Evolutionary conservation across 2,329 filamentous ascomycete species (phyloP).

Genomic region (Phialophora expanda): DNA sequence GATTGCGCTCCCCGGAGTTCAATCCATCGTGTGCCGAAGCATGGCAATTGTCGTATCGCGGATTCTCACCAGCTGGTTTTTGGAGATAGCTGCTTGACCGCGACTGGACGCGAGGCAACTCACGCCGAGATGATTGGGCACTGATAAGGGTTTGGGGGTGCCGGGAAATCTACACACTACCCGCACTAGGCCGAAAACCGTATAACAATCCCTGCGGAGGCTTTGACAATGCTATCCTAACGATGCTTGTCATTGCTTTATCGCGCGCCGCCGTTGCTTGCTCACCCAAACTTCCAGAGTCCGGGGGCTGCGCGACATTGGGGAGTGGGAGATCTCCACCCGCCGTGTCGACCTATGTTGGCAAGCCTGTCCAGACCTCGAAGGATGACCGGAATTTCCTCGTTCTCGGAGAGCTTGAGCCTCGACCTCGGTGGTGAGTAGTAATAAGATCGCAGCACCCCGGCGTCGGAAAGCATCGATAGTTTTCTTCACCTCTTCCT

Average conservation of each 20-base stretch:
- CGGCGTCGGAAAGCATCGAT: neutral
- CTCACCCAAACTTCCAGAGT: conserved; percentile 15
- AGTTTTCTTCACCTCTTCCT: neutral
- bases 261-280: conserved; percentile 8
- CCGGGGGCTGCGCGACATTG: conserved; percentile 5
- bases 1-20: neutral
- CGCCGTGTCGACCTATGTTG: conserved; percentile 7
- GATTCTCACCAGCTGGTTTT: neutral
- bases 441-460: neutral
- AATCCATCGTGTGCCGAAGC: neutral
- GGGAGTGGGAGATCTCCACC: neutral
- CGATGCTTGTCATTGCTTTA: conserved; percentile 15
- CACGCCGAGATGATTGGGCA: conserved; percentile 6
- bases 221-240: conserved; percentile 11
- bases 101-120: neutral
- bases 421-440: neutral
- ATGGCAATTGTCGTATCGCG: conserved; percentile 10
- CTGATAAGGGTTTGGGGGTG: conserved; percentile 18
- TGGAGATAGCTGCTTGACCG: conserved; percentile 6
- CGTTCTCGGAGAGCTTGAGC: neutral
- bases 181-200: conserved; percentile 10
- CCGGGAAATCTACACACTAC: conserved; percentile 7
- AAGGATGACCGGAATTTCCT: conserved; percentile 11
- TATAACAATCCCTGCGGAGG: conserved; percentile 6
- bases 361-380: neutral